These are phyloP conservation scores for Skeletonema marinoi DNA, from an alignment of 108 stramenopile genomes.

Conservation along the genomic window DNA sequence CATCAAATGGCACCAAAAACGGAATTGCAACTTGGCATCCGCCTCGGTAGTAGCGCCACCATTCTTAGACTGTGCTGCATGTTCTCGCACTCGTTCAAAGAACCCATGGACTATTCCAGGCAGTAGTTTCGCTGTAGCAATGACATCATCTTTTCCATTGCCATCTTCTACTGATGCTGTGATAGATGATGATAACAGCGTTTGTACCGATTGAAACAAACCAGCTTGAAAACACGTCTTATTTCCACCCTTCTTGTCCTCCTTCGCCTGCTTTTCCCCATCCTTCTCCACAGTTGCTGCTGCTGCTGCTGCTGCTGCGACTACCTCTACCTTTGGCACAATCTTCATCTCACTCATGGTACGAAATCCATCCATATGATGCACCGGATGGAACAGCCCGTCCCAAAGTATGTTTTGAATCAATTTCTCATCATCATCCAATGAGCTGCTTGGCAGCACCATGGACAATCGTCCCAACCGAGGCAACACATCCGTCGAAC, in stretches of 20 bases:
- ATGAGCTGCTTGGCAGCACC: background rate
- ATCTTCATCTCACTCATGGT: slow-evolving; percentile 41
- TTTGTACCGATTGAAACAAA: background rate
- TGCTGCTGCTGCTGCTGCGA: no score
- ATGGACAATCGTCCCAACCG: slow-evolving; percentile 28
- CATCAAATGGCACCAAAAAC: slow-evolving; percentile 34
- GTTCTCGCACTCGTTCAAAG: slow-evolving; percentile 17
- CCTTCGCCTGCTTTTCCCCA: background rate
- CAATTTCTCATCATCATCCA: background rate
- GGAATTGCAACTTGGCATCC: slow-evolving; percentile 37
- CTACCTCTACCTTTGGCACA: background rate
- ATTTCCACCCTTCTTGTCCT: background rate
- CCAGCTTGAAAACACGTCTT: slow-evolving; percentile 1
- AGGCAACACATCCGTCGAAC: slow-evolving; percentile 17
- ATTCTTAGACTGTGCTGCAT: background rate
- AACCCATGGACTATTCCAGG: slow-evolving; percentile 27
- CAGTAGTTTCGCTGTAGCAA: slow-evolving; percentile 11
- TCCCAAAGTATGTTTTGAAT: slow-evolving; percentile 44
- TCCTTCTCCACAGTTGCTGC: background rate
- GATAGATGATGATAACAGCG: background rate
- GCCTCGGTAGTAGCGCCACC: slow-evolving; percentile 11
- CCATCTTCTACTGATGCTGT: background rate
- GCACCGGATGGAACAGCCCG: slow-evolving; percentile 56
- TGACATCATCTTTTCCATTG: background rate
- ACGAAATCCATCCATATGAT: slow-evolving; percentile 81